Conservation (phyloP, 768 basidiomycete species). For the Suillus subluteus region DNA sequence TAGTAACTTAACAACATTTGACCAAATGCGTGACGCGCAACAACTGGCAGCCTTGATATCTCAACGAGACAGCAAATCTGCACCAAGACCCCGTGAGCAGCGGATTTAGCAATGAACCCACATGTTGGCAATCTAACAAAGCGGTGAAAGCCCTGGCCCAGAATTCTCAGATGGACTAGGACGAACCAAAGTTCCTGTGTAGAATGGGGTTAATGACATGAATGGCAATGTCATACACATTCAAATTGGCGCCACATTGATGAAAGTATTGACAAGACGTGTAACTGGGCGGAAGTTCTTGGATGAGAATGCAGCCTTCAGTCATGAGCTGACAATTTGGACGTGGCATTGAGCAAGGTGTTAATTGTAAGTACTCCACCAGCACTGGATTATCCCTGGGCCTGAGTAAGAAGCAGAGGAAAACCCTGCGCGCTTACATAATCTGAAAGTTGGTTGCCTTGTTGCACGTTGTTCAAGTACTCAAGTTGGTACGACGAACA, state of each 20-base stretch:
- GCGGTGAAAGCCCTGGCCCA: neutral
- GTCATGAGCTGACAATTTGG: no score
- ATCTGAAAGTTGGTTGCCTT: constrained; percentile 22
- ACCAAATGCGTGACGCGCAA: constrained; percentile 7
- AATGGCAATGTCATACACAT: no score
- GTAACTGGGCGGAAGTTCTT: neutral
- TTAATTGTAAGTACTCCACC: neutral
- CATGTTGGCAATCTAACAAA: constrained; percentile 21
- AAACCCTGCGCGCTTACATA: constrained; percentile 28
- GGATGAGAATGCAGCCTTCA: neutral
- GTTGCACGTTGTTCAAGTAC: constrained; percentile 26
- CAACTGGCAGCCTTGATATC: constrained; percentile 11
- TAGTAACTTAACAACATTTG: neutral
- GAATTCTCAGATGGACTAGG: constrained; percentile 17
- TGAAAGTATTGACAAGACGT: constrained; percentile 7
- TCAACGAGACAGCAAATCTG: constrained; percentile 12
- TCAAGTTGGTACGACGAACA: constrained; percentile 9
- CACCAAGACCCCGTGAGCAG: constrained; percentile 12
- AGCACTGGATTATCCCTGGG: neutral
- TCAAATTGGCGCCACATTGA: neutral
- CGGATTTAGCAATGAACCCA: constrained; percentile 9
- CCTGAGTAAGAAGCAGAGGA: neutral
- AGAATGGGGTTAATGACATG: constrained; percentile 4
- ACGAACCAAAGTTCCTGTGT: constrained; percentile 3
- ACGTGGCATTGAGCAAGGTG: constrained; percentile 15